A percentile compares a stretch with the other conserved stretches of the same genome.
These are phyloP conservation scores for Polyporus arcularius DNA, from an alignment of 768 basidiomycete species.

Conservation along the genomic window DNA sequence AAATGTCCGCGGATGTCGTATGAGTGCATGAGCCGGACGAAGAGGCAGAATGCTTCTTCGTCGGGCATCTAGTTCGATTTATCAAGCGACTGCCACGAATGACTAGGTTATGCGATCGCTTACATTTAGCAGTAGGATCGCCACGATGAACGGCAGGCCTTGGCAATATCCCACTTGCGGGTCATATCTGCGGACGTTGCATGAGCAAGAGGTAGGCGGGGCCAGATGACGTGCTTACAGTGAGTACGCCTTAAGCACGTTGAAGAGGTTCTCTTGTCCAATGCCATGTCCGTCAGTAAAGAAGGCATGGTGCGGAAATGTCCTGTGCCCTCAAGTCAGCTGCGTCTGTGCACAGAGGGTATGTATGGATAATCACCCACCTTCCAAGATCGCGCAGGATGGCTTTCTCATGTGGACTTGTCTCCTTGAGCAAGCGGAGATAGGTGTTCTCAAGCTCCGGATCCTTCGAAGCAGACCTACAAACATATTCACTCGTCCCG, in stretches of 20 bases:
- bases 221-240: slow-evolving; percentile 50
- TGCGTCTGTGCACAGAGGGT: not conserved
- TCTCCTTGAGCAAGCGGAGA: slow-evolving; percentile 76
- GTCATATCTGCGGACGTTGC: slow-evolving; percentile 60
- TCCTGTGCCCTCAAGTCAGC: slow-evolving; percentile 45
- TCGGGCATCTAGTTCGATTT: slow-evolving; percentile 84
- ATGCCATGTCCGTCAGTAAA: slow-evolving; percentile 94
- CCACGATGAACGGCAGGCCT: slow-evolving; percentile 95
- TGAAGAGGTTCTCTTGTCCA: slow-evolving; percentile 96
- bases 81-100: not conserved
- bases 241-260: slow-evolving; percentile 97
- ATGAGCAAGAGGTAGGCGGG: not conserved
- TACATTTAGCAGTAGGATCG: slow-evolving; percentile 89
- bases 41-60: slow-evolving; percentile 95
- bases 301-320: slow-evolving; percentile 96
- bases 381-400: slow-evolving; percentile 91
- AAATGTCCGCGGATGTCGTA: slow-evolving; percentile 97
- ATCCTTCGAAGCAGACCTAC: slow-evolving; percentile 93
- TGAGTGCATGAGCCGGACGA: slow-evolving; percentile 93
- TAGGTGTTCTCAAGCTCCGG: slow-evolving; percentile 82
- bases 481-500: not conserved
- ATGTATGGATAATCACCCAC: slow-evolving; percentile 34
- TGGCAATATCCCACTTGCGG: slow-evolving; percentile 97
- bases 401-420: slow-evolving; percentile 89
- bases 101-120: slow-evolving; percentile 25